Percentiles rank a stretch among this genome's conserved stretches.
Evolutionary conservation across 1,139 yeast species (phyloP).

Genomic region (Zygoascus hellenicus): DNA sequence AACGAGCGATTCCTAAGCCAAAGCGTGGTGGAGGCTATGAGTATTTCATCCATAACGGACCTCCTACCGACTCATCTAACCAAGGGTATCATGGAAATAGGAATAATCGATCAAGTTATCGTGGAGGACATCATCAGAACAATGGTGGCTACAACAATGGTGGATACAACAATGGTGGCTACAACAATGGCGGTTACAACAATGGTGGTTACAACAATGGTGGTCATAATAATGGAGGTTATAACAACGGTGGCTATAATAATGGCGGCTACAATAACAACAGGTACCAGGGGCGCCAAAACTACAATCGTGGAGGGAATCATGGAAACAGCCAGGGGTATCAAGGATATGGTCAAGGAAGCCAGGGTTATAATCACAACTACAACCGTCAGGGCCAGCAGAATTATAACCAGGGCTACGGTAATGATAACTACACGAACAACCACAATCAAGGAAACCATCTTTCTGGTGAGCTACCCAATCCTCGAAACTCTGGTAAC

Average conservation of each 20-base stretch:
- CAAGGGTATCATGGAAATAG: slow-evolving; percentile 13
- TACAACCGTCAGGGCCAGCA: slow-evolving; percentile 10
- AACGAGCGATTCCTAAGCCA: slow-evolving; percentile 5
- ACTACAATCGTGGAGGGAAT: slow-evolving; percentile 11
- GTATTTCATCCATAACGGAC: slow-evolving; percentile 13
- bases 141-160: slow-evolving; percentile 1
- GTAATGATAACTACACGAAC: slow-evolving; percentile 3
- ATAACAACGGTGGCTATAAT: slow-evolving; percentile 10
- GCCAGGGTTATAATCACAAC: slow-evolving; percentile 1
- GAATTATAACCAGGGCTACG: slow-evolving; percentile 12
- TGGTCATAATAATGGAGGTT: slow-evolving; percentile 12
- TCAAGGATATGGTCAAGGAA: slow-evolving; percentile 11
- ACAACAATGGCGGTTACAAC: slow-evolving; percentile 8
- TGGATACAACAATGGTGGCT: slow-evolving; percentile 9
- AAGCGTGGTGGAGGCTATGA: slow-evolving; percentile 16
- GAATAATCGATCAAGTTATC: slow-evolving; percentile 11
- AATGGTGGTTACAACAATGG: slow-evolving; percentile 13
- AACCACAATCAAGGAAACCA: neutral
- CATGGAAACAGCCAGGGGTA: slow-evolving; percentile 8
- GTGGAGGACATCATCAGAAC: slow-evolving; percentile 9
- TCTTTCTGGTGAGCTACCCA: slow-evolving; percentile 9
- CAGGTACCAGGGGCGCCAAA: slow-evolving; percentile 12
- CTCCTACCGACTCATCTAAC: slow-evolving; percentile 8
- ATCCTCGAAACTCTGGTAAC: slow-evolving; percentile 11
- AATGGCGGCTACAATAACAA: slow-evolving; percentile 10